Percentiles rank a stretch among this genome's conserved stretches.
phyloP scores from a whole-genome alignment of 176 grass and related monocot species.

The Microstegium vimineum region DNA sequence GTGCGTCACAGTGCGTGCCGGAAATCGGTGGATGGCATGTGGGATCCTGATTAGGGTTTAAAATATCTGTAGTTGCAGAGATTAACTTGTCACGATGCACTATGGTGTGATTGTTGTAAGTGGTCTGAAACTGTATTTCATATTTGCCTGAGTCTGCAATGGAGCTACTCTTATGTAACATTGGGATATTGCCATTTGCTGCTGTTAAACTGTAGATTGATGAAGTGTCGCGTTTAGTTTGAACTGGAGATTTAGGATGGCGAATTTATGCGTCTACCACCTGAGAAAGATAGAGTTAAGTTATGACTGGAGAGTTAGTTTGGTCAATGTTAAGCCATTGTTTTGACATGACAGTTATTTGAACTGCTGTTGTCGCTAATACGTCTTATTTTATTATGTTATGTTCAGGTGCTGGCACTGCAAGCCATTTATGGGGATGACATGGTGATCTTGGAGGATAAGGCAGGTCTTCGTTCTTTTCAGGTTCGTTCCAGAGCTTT shows the following conservation, averaged over 20 bases:
- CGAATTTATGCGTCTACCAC: background rate
- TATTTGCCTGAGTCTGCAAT: background rate
- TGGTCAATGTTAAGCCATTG: background rate
- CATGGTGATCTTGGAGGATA: slow-evolving; percentile 35
- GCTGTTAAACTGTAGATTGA: background rate
- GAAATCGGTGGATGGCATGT: background rate
- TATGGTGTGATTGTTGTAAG: background rate
- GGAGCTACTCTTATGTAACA: background rate
- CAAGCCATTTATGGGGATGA: slow-evolving; percentile 63
- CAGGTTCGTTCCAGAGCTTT: slow-evolving; percentile 38
- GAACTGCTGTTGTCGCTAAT: background rate
- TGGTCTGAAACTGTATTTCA: background rate
- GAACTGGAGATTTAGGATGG: background rate
- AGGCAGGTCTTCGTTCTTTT: slow-evolving; percentile 43
- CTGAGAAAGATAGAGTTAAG: background rate
- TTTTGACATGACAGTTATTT: background rate
- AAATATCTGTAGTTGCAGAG: background rate
- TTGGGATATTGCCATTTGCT: background rate
- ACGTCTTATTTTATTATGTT: background rate
- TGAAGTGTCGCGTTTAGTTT: background rate
- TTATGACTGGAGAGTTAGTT: background rate
- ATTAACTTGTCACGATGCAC: background rate
- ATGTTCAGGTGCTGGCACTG: slow-evolving; percentile 49
- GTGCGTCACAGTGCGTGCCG: background rate
- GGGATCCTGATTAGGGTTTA: background rate